Evolutionary conservation across 139 green algal genomes (phyloP).

Genomic region (Chlamydomonas sp.): DNA sequence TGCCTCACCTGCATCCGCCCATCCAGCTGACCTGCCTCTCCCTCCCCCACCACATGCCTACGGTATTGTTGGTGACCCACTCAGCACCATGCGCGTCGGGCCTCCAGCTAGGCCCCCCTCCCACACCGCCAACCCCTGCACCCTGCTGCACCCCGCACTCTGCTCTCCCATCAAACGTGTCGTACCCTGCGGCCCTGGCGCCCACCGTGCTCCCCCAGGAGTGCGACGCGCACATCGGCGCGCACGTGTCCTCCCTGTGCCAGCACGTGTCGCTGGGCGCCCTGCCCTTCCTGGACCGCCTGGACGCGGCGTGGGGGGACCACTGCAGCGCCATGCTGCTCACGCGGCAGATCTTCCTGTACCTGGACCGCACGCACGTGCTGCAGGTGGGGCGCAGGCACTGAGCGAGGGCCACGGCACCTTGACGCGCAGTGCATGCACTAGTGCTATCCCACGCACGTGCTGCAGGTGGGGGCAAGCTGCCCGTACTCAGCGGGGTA

Average conservation of each 20-base stretch:
- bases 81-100: not conserved
- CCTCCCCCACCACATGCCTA: no score
- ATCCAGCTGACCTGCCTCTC: no score
- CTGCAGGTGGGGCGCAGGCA: conserved; percentile 55
- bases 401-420: no score
- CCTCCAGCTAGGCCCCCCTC: not conserved
- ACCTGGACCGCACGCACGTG: conserved; percentile 96
- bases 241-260: conserved; percentile 60
- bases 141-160: not conserved
- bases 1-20: no score
- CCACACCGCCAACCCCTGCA: not conserved
- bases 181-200: no score
- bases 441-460: no score
- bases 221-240: conserved; percentile 78
- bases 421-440: no score
- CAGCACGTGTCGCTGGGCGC: conserved; percentile 59
- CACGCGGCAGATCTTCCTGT: conserved; percentile 95
- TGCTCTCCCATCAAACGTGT: no score
- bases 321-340: conserved; percentile 89
- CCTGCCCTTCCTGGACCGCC: conserved; percentile 77
- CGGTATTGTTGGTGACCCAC: not conserved
- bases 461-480: no score
- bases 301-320: conserved; percentile 79
- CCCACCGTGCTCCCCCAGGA: conserved; percentile 39
- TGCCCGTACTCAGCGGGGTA: no score